Base-by-base conservation (phyloP, 164 flowering plant genomes). In the Buxus sempervirens region DNA sequence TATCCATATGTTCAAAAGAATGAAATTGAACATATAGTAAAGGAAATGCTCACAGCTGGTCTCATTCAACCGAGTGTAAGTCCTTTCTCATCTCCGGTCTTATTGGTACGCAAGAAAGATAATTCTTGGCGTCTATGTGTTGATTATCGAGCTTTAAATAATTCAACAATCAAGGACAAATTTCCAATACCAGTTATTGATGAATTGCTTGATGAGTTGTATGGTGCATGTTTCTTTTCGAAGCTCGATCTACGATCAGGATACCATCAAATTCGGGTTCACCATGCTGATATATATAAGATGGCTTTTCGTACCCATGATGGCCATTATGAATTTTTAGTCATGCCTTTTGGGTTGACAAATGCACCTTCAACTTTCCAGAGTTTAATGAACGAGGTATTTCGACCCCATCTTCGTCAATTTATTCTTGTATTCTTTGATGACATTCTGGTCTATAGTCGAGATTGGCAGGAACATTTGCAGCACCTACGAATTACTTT, bases 51-150 rank as follows among this genome's bases (percentile, higher is more conserved):
- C 20, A 36, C 36, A 1, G 14, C 19, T 10, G 66, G 72, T 14
- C 24, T 55, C 7, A 63, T 63, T 10, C 32, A 60, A 24, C 54
- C 22, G 4, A 70, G 73, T 38, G 22, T 20, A 20, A 51, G 51
- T 28, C 67, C 73, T 19, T 70, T 21, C 32, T 49, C 54, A 7
- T 27, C 72, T 13, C 72, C 66, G 19, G 58, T 69, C 0, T n/a
- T 69, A 14, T 54, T 69, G 14, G 65, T 69, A 1, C 32, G 54
- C 9, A 69, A 69, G 53, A 69, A 61, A 20, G 72, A 69, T 54
- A 59, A 38, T 2, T 27, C 26, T 12, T 61, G 65, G 58, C 42
- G 65, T 5, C 4, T 69, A 32, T 69, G 65, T 61, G 59, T 69
- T 4, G 72, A 69, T 24, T 69, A 69, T 23, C 36, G 72, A 24